These are phyloP conservation scores for Ensete glaucum DNA, from an alignment of 176 grass and related monocot species.

Conservation along the genomic window DNA sequence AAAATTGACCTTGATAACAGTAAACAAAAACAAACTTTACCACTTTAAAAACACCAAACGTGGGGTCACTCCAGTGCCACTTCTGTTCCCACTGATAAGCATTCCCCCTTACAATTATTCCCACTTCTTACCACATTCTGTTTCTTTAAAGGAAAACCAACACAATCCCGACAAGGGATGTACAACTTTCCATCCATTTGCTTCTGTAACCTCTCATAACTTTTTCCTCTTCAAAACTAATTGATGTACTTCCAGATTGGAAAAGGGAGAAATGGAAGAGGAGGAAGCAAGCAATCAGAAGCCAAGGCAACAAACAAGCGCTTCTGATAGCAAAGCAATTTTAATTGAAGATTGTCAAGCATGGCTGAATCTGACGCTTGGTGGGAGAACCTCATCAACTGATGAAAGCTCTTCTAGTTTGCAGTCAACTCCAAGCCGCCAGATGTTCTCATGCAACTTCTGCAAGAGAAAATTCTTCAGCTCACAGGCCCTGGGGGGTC, in stretches of 20 bases:
- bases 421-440: neutral
- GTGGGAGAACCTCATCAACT: neutral
- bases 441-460: constrained; percentile 27
- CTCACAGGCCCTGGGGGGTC: constrained; percentile 22
- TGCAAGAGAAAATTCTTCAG: constrained; percentile 23
- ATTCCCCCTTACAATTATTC: constrained; percentile 2
- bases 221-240: neutral
- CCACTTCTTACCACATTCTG: neutral
- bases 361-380: constrained; percentile 15
- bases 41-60: neutral
- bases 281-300: neutral
- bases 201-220: neutral
- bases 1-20: neutral
- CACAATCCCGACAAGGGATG: neutral
- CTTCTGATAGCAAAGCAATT: neutral
- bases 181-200: neutral
- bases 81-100: constrained; percentile 4
- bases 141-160: constrained; percentile 15
- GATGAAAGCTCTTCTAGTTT: neutral
- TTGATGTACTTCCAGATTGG: neutral
- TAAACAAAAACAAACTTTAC: neutral
- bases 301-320: neutral
- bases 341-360: neutral
- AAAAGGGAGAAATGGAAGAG: neutral
- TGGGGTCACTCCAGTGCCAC: neutral